A percentile compares a stretch with the other conserved stretches of the same genome.
Conservation (phyloP, 2,329 filamentous ascomycete species). For the Neofusicoccum kwambonambiense region DNA sequence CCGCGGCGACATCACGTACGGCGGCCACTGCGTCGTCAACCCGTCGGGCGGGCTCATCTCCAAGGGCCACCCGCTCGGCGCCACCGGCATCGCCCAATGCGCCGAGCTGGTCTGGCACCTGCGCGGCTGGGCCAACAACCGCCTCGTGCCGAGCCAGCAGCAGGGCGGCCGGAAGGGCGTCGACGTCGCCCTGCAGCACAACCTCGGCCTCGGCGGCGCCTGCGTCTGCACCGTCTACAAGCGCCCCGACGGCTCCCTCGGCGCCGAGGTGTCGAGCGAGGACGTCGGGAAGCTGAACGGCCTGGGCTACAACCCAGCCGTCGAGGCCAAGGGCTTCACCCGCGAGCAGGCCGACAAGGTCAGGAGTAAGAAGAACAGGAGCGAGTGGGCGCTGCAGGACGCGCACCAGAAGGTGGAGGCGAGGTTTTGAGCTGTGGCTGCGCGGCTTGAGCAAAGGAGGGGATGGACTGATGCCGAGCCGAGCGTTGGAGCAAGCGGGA, state of each 20-base stretch:
- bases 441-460: too few relatives aligned
- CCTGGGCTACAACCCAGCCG: conserved; percentile 88
- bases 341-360: conserved; percentile 66
- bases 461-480: too few relatives aligned
- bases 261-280: conserved; percentile 59
- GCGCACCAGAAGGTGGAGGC: conserved; percentile 70
- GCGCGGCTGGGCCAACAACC: conserved; percentile 93
- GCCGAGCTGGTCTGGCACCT: conserved; percentile 95
- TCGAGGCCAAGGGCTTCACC: conserved; percentile 86
- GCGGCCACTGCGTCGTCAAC: conserved; percentile 79
- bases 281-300: conserved; percentile 65
- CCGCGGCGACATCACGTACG: conserved; percentile 86
- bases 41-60: conserved; percentile 92
- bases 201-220: conserved; percentile 86
- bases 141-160: conserved; percentile 63
- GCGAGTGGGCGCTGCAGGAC: conserved; percentile 76
- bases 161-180: neutral
- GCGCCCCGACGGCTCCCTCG: conserved; percentile 72
- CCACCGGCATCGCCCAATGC: conserved; percentile 92
- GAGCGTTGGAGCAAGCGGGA: too few relatives aligned
- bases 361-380: conserved; percentile 66
- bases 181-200: conserved; percentile 79
- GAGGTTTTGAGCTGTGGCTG: conserved; percentile 48
- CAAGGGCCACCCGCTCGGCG: conserved; percentile 92
- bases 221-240: conserved; percentile 88